These are phyloP conservation scores for Alternaria angustiovoidea DNA, from an alignment of 2,329 filamentous ascomycete genomes.

Conservation along the genomic window DNA sequence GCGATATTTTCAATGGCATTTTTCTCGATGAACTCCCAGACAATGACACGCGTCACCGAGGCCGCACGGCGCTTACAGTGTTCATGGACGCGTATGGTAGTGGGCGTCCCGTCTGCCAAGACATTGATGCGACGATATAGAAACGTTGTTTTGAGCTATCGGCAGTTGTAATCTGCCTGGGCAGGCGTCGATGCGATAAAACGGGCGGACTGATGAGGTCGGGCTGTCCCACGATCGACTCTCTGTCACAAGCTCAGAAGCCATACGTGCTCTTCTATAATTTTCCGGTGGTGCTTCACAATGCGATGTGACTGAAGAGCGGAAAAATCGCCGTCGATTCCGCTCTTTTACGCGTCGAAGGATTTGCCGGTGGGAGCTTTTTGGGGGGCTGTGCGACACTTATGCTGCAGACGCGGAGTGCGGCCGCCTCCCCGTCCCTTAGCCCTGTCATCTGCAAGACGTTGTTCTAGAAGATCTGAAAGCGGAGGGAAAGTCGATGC, in stretches of 20 bases:
- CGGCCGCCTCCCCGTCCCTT: conserved; percentile 19
- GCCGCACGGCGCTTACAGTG: conserved; percentile 7
- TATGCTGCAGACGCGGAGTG: conserved; percentile 32
- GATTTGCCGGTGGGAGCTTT: conserved; percentile 11
- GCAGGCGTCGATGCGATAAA: background rate
- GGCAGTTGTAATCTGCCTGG: conserved; percentile 5
- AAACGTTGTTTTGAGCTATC: conserved; percentile 4
- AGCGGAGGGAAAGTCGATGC: conserved; percentile 31
- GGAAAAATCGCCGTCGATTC: conserved; percentile 15
- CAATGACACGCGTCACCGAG: conserved; percentile 1
- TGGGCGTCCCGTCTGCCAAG: conserved; percentile 8
- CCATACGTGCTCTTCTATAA: background rate
- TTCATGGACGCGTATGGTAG: background rate
- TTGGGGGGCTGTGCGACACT: conserved; percentile 19
- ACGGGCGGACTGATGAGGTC: background rate
- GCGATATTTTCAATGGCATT: background rate
- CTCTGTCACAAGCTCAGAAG: background rate
- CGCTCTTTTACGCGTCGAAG: conserved; percentile 13
- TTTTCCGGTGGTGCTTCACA: conserved; percentile 2
- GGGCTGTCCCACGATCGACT: background rate
- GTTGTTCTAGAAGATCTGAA: conserved; percentile 21
- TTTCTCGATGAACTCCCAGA: background rate
- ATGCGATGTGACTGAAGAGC: conserved; percentile 7
- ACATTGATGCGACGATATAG: conserved; percentile 3
- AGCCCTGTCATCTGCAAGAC: conserved; percentile 15